These are phyloP conservation scores for Clathrospora elynae DNA, from an alignment of 2,329 filamentous ascomycete species.

Conservation along the genomic window DNA sequence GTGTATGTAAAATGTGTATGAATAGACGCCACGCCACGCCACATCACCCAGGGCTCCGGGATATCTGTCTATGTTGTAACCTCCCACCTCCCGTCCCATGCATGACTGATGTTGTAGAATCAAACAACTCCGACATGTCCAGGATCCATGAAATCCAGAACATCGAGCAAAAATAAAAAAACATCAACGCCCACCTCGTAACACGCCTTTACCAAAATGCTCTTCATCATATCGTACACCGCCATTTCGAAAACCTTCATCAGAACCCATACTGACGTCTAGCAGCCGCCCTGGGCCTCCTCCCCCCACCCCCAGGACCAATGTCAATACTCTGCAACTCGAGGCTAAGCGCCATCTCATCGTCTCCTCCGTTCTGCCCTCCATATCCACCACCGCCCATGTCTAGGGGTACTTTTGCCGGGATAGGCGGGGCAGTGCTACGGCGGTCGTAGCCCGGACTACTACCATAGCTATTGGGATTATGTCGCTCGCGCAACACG, in stretches of 20 bases:
- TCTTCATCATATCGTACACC: constrained; percentile 17
- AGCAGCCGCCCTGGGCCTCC: constrained; percentile 18
- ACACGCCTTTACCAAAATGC: too few relatives aligned
- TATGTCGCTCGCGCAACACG: constrained; percentile 46
- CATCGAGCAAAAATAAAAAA: constrained; percentile 14
- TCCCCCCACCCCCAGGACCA: constrained; percentile 40
- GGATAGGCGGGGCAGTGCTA: constrained; percentile 62
- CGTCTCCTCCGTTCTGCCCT: constrained; percentile 26
- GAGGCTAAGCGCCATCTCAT: constrained; percentile 66
- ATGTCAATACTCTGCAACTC: constrained; percentile 66
- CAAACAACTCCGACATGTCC: constrained; percentile 10
- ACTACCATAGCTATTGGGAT: constrained; percentile 39
- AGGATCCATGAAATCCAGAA: constrained; percentile 6
- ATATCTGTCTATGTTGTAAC: too few relatives aligned
- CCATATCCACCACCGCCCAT: constrained; percentile 15
- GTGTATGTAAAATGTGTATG: too few relatives aligned
- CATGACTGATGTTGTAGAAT: too few relatives aligned
- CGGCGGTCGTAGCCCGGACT: constrained; percentile 34
- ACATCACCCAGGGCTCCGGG: too few relatives aligned
- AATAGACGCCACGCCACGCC: too few relatives aligned
- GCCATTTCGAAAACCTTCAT: constrained; percentile 3
- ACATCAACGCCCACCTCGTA: too few relatives aligned
- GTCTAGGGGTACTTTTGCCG: constrained; percentile 69
- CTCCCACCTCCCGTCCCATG: too few relatives aligned
- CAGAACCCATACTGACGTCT: constrained; percentile 23